Evolutionary conservation across 495 filamentous ascomycete genomes (phyloP), one percentile per base, ranked within the genome.

Genomic region (Hypomontagnella monticulosa): DNA sequence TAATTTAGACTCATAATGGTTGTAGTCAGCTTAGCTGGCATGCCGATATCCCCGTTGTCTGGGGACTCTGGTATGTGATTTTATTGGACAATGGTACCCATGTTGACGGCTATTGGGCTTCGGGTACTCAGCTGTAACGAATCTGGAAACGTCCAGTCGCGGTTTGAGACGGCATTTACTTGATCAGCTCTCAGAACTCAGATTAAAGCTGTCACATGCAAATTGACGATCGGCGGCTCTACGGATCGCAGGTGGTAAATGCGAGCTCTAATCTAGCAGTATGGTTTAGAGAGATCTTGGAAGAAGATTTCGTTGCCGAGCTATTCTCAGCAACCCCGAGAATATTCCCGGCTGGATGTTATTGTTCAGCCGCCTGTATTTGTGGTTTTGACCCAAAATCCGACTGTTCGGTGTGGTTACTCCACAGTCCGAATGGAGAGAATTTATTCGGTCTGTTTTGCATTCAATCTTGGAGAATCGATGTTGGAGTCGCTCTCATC

Each of bases 111-210:
- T 42, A 60, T 63, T 69, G 66, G 66, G 54, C 41, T 48, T 41
- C 15, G 16, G 40, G 37, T 6, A 36, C n/a, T 47, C 41, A 53
- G 49, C 34, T 41, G 40, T 15, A 40, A 34, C 36, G 23, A 27
- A 47, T 33, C 30, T 67, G 42, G 57, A 40, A 49, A 57, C 42
- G 33, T 57, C 33, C 41, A 19, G 2, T 54, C 14, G 48, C 65
- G 65, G 58, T 42, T 68, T 62, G 37, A 58, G 27, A 43, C 58
- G 65, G 59, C 48, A 51, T 47, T 56, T 40, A 49, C 23, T 48
- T 38, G 50, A 12, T 51, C 37, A 44, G 40, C 41, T 15, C 19
- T 47, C 32, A 41, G n/a, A 18, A n/a, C 30, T 14, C 33, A 18
- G 20, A 11, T 38, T 8, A 43, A 43, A 47, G 8, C 46, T 53